Conservation (phyloP, 495 filamentous ascomycete genomes). For the Xeromyces bisporus region DNA sequence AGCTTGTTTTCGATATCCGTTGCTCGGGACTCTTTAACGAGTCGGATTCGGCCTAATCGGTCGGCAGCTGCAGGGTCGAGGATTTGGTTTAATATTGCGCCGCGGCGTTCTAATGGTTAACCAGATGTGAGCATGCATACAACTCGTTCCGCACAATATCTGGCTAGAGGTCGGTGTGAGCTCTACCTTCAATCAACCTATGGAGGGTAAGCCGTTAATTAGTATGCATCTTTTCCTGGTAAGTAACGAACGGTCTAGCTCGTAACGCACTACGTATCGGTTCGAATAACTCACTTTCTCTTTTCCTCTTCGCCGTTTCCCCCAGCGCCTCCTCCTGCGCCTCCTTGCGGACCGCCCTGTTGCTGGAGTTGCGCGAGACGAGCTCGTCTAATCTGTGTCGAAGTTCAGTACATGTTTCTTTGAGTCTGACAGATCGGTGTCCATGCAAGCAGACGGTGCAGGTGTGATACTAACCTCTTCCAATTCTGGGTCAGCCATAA, state of each 20-base stretch:
- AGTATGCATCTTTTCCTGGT: no score
- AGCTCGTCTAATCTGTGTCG: constrained; percentile 61
- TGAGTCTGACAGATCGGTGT: not conserved
- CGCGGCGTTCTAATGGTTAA: constrained; percentile 31
- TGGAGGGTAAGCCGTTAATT: no score
- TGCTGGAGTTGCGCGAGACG: constrained; percentile 84
- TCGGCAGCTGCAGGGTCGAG: constrained; percentile 87
- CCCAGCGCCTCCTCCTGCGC: constrained; percentile 17
- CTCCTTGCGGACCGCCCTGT: constrained; percentile 30
- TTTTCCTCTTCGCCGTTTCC: constrained; percentile 47
- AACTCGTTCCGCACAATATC: no score
- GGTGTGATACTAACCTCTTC: constrained; percentile 42
- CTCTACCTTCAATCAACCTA: no score
- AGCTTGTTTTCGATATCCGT: constrained; percentile 81
- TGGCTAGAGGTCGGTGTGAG: no score
- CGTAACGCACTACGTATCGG: no score
- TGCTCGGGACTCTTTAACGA: constrained; percentile 87
- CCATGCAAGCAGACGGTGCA: not conserved
- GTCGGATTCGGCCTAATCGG: constrained; percentile 79
- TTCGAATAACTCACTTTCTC: constrained; percentile 31
- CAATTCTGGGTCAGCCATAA: constrained; percentile 74
- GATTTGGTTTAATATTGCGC: constrained; percentile 74
- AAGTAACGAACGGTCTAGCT: no score
- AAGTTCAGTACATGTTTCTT: constrained; percentile 1
- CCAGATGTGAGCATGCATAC: no score